Percentiles rank a stretch among this genome's conserved stretches.
phyloP scores from a whole-genome alignment of 371 early-diverging fungal genomes.

The Haplosporangium sp. region DNA sequence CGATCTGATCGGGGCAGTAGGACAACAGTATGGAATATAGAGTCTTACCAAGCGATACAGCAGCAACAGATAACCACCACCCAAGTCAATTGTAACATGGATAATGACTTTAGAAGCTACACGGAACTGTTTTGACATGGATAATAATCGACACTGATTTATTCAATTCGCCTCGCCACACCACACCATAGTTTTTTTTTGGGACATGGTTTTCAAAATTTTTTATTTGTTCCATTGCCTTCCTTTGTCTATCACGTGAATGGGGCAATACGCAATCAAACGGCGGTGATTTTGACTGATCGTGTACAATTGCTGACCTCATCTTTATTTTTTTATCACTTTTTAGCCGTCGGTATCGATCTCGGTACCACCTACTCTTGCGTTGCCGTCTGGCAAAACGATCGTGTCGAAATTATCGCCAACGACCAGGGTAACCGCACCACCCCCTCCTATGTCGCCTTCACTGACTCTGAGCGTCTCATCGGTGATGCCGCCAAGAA shows the following conservation, averaged over 20 bases:
- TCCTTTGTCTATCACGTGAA: slow-evolving; percentile 33
- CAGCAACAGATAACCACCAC: too few relatives aligned
- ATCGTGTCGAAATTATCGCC: slow-evolving; percentile 97
- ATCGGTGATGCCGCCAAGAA: slow-evolving; percentile 97
- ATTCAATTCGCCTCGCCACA: neutral
- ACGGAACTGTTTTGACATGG: neutral
- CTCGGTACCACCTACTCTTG: slow-evolving; percentile 99
- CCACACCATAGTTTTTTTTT: neutral
- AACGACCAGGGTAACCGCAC: slow-evolving; percentile 98
- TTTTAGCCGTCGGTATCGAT: slow-evolving; percentile 87
- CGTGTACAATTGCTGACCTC: slow-evolving; percentile 5
- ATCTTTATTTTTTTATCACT: neutral
- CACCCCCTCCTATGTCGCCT: slow-evolving; percentile 96
- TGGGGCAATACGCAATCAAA: neutral
- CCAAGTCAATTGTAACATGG: too few relatives aligned
- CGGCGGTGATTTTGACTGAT: too few relatives aligned
- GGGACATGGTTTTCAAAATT: neutral
- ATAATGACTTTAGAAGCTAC: neutral
- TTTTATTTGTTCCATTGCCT: slow-evolving; percentile 39
- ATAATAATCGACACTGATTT: too few relatives aligned
- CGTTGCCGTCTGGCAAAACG: slow-evolving; percentile 98
- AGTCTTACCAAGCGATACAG: too few relatives aligned
- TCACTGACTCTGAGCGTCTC: slow-evolving; percentile 92
- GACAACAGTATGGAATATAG: neutral
- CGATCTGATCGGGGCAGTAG: neutral